Percentiles rank a stretch among this genome's conserved stretches.
phyloP scores from a whole-genome alignment of 1,284 basidiomycete genomes.

The Rhodotorula sp. region DNA sequence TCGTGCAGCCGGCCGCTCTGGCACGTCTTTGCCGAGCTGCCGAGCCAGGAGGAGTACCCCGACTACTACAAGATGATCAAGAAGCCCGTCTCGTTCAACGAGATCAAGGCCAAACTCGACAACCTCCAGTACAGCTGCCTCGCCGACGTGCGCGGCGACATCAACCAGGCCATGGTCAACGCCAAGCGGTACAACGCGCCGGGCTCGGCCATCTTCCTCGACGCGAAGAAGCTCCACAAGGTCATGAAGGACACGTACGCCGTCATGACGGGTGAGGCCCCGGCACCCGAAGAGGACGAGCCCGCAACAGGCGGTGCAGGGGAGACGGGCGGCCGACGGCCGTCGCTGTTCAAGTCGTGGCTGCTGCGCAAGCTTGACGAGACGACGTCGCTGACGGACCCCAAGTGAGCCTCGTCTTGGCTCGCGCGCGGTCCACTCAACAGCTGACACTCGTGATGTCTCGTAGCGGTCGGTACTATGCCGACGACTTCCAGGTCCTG shows the following conservation, averaged over 20 bases:
- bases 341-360: slow-evolving; percentile 40
- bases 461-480: slow-evolving; percentile 37
- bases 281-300: slow-evolving; percentile 25
- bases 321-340: not conserved
- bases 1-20: slow-evolving; percentile 16
- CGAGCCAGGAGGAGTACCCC: slow-evolving; percentile 38
- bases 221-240: slow-evolving; percentile 41
- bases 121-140: slow-evolving; percentile 31
- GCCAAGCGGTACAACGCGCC: slow-evolving; percentile 45
- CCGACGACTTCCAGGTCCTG: slow-evolving; percentile 43
- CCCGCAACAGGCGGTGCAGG: not conserved
- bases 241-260: slow-evolving; percentile 28
- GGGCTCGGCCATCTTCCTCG: slow-evolving; percentile 39
- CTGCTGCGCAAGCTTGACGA: slow-evolving; percentile 41
- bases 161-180: slow-evolving; percentile 45
- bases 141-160: slow-evolving; percentile 37
- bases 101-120: slow-evolving; percentile 37
- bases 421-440: not conserved
- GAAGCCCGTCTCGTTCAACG: slow-evolving; percentile 39
- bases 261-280: slow-evolving; percentile 32
- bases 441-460: not conserved
- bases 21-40: slow-evolving; percentile 41
- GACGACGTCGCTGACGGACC: slow-evolving; percentile 26
- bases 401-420: slow-evolving; percentile 16
- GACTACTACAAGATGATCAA: slow-evolving; percentile 45